A percentile compares a stretch with the other conserved stretches of the same genome.
Conservation (phyloP, 129 eudicot genomes). For the Glebionis coronaria region DNA sequence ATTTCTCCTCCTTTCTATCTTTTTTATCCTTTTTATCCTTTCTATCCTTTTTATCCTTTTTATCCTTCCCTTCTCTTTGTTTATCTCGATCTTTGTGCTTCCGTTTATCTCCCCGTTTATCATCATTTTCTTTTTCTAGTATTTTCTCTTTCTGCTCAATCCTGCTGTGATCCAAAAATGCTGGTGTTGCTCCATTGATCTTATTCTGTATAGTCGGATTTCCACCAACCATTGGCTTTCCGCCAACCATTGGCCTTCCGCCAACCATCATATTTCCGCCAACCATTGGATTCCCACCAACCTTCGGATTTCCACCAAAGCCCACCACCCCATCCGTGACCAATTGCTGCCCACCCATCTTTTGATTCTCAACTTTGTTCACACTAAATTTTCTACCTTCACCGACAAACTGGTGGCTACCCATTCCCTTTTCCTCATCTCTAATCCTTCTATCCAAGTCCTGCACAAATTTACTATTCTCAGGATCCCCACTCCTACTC, state of each 20-base stretch:
- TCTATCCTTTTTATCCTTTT: too few relatives aligned
- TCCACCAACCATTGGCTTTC: conserved; percentile 13
- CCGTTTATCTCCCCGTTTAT: conserved; percentile 44
- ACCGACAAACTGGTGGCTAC: conserved; percentile 49
- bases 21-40: conserved; percentile 39
- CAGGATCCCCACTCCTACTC: conserved; percentile 24
- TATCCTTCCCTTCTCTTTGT: conserved; percentile 42
- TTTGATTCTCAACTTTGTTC: conserved; percentile 28
- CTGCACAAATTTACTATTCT: conserved; percentile 44
- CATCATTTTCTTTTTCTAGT: conserved; percentile 41
- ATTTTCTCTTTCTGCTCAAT: conserved; percentile 42
- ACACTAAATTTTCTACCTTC: conserved; percentile 35
- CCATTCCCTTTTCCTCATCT: conserved; percentile 49
- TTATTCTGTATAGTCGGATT: conserved; percentile 23
- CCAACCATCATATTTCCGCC: conserved; percentile 19
- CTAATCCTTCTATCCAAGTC: conserved; percentile 58
- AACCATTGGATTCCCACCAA: background rate
- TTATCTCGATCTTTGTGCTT: conserved; percentile 45
- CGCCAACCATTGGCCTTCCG: background rate
- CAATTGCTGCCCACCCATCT: conserved; percentile 30
- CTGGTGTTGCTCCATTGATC: conserved; percentile 31
- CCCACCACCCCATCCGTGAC: conserved; percentile 23
- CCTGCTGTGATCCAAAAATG: conserved; percentile 37
- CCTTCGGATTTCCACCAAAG: conserved; percentile 24
- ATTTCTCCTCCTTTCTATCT: conserved; percentile 39